phyloP scores from a whole-genome alignment of 768 basidiomycete genomes.

The Gelatoporia subvermispora region DNA sequence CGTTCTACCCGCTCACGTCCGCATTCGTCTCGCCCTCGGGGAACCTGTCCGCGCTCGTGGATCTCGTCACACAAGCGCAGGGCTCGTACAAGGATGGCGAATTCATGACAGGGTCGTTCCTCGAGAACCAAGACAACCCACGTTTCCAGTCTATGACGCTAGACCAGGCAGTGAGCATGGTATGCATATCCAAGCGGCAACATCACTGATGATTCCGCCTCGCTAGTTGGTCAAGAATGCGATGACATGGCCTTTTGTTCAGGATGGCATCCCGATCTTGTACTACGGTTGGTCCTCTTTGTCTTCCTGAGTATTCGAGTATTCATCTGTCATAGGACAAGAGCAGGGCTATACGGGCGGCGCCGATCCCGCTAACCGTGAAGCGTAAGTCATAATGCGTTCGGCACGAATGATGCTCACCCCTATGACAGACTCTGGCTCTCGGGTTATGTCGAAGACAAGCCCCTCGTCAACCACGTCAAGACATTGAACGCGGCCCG shows the following conservation, averaged over 20 bases:
- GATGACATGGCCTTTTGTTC: slow-evolving; percentile 44
- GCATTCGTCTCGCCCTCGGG: slow-evolving; percentile 34
- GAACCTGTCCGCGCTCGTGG: slow-evolving; percentile 28
- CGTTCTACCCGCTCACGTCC: slow-evolving; percentile 38
- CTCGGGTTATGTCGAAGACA: slow-evolving; percentile 46
- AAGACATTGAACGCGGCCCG: slow-evolving; percentile 48
- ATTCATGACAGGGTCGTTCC: slow-evolving; percentile 41
- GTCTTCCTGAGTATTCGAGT: neutral
- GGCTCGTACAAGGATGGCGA: slow-evolving; percentile 33
- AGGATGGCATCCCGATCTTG: slow-evolving; percentile 46
- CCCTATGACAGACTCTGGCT: slow-evolving; percentile 49
- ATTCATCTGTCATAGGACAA: slow-evolving; percentile 30
- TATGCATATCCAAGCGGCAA: neutral
- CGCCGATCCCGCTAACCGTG: slow-evolving; percentile 42
- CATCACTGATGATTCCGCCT: neutral
- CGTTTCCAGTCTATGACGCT: slow-evolving; percentile 39
- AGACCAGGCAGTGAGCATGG: slow-evolving; percentile 36
- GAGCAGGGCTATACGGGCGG: slow-evolving; percentile 47
- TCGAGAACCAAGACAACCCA: slow-evolving; percentile 54
- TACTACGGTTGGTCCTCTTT: slow-evolving; percentile 37
- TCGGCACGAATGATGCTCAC: neutral
- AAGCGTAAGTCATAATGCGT: slow-evolving; percentile 32
- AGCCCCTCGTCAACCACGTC: slow-evolving; percentile 44
- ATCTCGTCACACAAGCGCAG: slow-evolving; percentile 27
- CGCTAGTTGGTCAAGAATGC: slow-evolving; percentile 40